Base-by-base conservation (phyloP, 225 moss, liverwort and hornwort genomes). In the Physcomitrium patens region DNA sequence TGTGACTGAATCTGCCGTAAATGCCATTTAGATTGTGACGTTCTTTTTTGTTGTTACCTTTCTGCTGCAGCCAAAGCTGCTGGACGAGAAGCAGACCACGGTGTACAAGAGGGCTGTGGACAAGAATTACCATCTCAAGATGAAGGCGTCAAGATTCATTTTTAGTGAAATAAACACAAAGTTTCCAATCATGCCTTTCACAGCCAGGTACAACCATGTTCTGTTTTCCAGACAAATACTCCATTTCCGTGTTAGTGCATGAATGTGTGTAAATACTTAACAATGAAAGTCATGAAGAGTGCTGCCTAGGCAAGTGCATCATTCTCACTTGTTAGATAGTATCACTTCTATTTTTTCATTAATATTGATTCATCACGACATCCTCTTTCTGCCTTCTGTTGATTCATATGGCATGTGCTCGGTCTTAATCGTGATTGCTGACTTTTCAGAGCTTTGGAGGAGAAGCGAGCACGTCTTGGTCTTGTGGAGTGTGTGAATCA, bases 401-500 rank as follows among this genome's bases (percentile, higher is more conserved):
- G 1, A 48, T 31, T 7, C 10, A 58, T 60, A 15, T 14, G 46
- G 43, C 16, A 15, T 54, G 4, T 47, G 22, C 41, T 48, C 67
- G 44, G 17, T 15, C 16, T 8, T 37, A 37, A 23, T 50, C 41
- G 10, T 68, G 43, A 48, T 63, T 42, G 10, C 57, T 41, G 60
- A 68, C 12, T 73, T 53, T 70, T 26, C 75, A 97, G 97, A 85
- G 94, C 97, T 66, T 79, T 99, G 11, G 97, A 99, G 85, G 97
- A 99, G 70, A 99, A 99, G 86, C 91, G 97, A 19, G 97, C 97
- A 50, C 94, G 97, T 23, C 93, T 99, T 83, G 97, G 97, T 63
- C 91, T 99, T 60, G 97, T 99, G 62, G 94, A 99, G 80, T 99
- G 97, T 77, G 97, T 99, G 63, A 99, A 99, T 76, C 97, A 99